Conservation (phyloP, 2,329 filamentous ascomycete genomes). For the Ceratocystis papillata region DNA sequence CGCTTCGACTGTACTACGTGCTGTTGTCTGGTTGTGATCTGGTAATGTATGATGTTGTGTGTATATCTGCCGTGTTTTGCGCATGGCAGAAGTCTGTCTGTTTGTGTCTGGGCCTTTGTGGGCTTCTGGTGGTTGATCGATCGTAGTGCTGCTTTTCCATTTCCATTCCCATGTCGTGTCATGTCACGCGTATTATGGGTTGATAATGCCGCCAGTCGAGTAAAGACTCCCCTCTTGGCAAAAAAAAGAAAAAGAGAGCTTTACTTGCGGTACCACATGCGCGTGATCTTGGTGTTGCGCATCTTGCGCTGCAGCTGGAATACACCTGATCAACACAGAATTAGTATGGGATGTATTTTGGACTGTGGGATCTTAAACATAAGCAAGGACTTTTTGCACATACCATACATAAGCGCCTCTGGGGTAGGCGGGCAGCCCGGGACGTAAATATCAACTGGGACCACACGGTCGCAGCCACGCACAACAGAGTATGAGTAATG, state of each 20-base stretch:
- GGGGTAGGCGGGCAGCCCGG: constrained; percentile 58
- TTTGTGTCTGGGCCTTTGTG: background rate
- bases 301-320: constrained; percentile 72
- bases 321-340: constrained; percentile 33
- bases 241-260: background rate
- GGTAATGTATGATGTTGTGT: background rate
- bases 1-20: constrained; percentile 5
- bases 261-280: constrained; percentile 51
- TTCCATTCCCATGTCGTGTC: background rate
- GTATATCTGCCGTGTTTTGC: background rate
- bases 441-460: constrained; percentile 71
- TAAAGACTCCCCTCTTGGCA: background rate
- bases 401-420: constrained; percentile 53
- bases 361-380: background rate
- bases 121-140: background rate
- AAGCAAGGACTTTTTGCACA: background rate
- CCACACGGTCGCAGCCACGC: constrained; percentile 63
- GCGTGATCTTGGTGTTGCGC: constrained; percentile 46
- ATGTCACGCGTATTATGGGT: background rate
- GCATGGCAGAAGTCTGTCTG: background rate
- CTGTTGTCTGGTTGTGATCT: constrained; percentile 12
- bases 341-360: background rate
- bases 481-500: constrained; percentile 75
- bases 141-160: background rate
- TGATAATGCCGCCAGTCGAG: background rate